Base-by-base conservation (phyloP, 164 flowering plant genomes). In the Houttuynia cordata region DNA sequence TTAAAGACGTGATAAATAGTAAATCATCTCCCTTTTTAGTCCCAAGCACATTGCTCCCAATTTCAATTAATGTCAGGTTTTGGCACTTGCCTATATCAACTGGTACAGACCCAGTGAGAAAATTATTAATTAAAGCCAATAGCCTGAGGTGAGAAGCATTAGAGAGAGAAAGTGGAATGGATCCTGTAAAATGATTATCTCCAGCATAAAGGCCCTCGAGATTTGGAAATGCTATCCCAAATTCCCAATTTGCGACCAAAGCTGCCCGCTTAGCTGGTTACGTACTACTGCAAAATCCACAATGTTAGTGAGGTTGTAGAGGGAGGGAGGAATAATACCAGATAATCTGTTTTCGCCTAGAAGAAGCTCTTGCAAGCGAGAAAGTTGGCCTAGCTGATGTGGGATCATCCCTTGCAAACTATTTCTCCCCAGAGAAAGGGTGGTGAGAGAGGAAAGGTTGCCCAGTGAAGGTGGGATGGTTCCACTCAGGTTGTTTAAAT, bases 101-200 rank as follows among this genome's bases (percentile, higher is more conserved):
- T n/a, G 61, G 47, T 19, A 58, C 5, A n/a, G 49, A 7, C 62
- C 70, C 68, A 0, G 49, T 41, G 13, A 77, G 54, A 34, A 10
- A 25, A 19, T 81, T 79, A 61, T 1, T 57, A 0, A 70, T 79
- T 8, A 81, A 57, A 39, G 74, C 69, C 7, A 65, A 66, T 66
- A 63, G 51, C n/a, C 20, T 2, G 10, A 81, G 70, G 20, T 73
- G 71, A 4, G 83, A 67, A 49, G 70, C 62, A 47, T 77, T 80
- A 59, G 58, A 65, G 66, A 82, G 64, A 9, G 81, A 77, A 21
- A 52, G 67, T 8, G 87, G 85, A 54, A 83, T 73, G 12, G 25
- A 8, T 0, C 87, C 87, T 3, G 81, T 74, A 57, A 81, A 69
- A 1, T 66, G 56, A 39, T 81, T 79, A 24, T 63, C 0, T 50